A percentile compares a stretch with the other conserved stretches of the same genome.
phyloP scores from a whole-genome alignment of 306 rosid species.

The Medicago truncatula region DNA sequence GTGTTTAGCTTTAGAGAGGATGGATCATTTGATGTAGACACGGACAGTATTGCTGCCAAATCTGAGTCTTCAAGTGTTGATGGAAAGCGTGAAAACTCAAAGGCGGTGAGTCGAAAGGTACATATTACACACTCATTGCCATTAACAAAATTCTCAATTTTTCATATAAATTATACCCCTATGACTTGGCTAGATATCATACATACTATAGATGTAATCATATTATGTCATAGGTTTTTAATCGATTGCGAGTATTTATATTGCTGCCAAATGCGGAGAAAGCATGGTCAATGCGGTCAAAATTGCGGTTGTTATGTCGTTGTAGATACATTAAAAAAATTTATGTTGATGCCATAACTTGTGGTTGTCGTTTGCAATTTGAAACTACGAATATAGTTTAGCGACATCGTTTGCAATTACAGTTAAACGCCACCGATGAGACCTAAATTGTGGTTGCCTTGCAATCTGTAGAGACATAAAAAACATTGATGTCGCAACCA shows the following conservation, averaged over 20 bases:
- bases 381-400: background rate
- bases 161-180: too few species aligned
- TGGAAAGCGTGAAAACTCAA: slow-evolving; percentile 41
- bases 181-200: too few species aligned
- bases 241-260: background rate
- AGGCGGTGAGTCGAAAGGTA: slow-evolving; percentile 69
- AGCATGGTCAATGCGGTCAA: background rate
- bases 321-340: background rate
- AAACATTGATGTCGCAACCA: background rate
- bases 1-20: slow-evolving; percentile 68
- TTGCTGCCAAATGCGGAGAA: too few species aligned
- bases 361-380: background rate
- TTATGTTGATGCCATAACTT: too few species aligned
- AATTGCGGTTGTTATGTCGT: background rate
- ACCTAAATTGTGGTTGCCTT: background rate
- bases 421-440: background rate
- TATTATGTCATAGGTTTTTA: too few species aligned
- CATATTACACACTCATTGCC: background rate
- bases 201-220: background rate
- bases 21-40: slow-evolving; percentile 62
- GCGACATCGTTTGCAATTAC: background rate
- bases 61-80: slow-evolving; percentile 33
- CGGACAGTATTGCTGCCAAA: slow-evolving; percentile 44
- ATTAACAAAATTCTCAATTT: background rate
- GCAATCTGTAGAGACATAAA: background rate